phyloP scores from a whole-genome alignment of 176 grass and related monocot species.

The Aechmea fasciata region DNA sequence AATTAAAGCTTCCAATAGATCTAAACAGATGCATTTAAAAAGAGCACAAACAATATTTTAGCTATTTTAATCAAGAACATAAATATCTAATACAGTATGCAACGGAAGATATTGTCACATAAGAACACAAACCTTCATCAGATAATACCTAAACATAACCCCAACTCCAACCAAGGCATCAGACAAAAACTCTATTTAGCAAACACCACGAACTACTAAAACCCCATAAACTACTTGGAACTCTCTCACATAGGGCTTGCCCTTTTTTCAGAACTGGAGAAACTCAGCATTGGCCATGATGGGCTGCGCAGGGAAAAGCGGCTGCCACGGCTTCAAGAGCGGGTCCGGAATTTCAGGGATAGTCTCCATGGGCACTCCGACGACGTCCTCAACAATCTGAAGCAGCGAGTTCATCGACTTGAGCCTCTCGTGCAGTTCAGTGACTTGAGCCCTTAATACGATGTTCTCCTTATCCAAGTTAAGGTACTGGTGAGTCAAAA shows the following conservation, averaged over 20 bases:
- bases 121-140: too few species aligned
- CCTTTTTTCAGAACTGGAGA: background rate
- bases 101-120: too few species aligned
- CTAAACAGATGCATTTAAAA: too few species aligned
- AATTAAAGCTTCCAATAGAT: too few species aligned
- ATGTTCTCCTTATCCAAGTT: constrained; percentile 58
- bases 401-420: constrained; percentile 39
- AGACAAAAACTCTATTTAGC: too few species aligned
- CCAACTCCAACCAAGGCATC: too few species aligned
- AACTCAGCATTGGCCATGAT: background rate
- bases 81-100: too few species aligned
- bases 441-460: constrained; percentile 28
- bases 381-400: constrained; percentile 27
- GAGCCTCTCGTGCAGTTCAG: constrained; percentile 37
- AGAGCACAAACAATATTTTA: too few species aligned
- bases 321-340: constrained; percentile 37
- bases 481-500: constrained; percentile 21
- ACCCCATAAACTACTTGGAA: too few species aligned
- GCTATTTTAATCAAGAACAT: too few species aligned
- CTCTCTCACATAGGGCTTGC: background rate
- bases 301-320: background rate
- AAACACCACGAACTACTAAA: too few species aligned
- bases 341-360: constrained; percentile 43
- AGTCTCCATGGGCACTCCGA: constrained; percentile 37
- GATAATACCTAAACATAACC: too few species aligned